phyloP scores from a whole-genome alignment of 176 grass and related monocot species.

The Dactylis glomerata region DNA sequence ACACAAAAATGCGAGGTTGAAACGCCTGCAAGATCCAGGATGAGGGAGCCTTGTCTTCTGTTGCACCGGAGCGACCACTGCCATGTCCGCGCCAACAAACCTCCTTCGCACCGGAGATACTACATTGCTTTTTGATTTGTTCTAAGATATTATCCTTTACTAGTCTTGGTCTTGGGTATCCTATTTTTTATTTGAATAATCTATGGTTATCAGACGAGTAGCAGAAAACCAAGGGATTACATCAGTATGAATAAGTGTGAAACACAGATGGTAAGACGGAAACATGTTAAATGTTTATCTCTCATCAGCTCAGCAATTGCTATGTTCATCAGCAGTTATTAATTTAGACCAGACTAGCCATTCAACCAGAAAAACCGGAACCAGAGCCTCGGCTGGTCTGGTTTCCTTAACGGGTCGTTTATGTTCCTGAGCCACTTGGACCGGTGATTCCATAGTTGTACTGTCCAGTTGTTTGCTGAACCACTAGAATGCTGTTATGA shows the following conservation, averaged over 20 bases:
- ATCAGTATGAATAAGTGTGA: not conserved
- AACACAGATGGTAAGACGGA: not conserved
- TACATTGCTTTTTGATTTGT: not conserved
- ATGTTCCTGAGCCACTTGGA: not conserved
- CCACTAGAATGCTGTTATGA: not conserved
- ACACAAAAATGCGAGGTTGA: no score
- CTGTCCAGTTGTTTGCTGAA: not conserved
- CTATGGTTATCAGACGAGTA: not conserved
- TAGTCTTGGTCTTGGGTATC: not conserved
- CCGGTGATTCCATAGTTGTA: not conserved
- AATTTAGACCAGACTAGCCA: not conserved
- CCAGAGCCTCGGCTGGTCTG: not conserved
- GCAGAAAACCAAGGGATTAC: conserved; percentile 6
- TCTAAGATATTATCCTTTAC: not conserved
- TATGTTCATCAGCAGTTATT: not conserved
- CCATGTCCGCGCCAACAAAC: no score
- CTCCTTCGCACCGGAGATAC: no score
- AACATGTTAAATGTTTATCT: not conserved
- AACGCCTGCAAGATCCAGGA: no score
- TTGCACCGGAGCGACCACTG: no score
- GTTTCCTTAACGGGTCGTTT: not conserved
- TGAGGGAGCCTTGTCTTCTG: no score
- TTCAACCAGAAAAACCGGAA: not conserved
- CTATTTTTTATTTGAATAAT: not conserved
- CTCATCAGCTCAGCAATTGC: not conserved